Conservation (phyloP, 495 filamentous ascomycete species). For the Aspergillus heteromorphus region DNA sequence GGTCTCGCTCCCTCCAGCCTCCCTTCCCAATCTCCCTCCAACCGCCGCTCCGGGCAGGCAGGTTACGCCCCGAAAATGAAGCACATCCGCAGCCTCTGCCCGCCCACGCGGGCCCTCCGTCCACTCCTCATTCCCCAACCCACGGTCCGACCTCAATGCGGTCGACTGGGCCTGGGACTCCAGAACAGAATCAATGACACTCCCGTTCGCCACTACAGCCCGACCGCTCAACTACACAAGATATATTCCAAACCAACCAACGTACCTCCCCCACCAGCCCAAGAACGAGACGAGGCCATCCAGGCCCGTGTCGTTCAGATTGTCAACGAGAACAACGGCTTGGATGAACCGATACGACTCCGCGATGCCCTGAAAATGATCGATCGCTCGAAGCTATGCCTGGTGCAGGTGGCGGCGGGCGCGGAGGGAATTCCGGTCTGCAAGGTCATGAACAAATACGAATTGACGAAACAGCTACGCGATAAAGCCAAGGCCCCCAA, state of each 20-base stretch:
- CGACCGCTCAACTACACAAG: constrained; percentile 6
- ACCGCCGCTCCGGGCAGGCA: neutral
- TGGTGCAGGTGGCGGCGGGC: constrained; percentile 52
- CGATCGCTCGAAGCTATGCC: constrained; percentile 43
- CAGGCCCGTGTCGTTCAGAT: constrained; percentile 45
- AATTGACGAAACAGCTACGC: constrained; percentile 34
- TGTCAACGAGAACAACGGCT: constrained; percentile 43
- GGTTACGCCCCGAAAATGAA: constrained; percentile 24
- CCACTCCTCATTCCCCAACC: constrained; percentile 28
- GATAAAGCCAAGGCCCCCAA: constrained; percentile 36
- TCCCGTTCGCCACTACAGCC: constrained; percentile 10
- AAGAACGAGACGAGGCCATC: constrained; percentile 52
- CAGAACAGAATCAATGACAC: constrained; percentile 12
- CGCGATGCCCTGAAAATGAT: constrained; percentile 41
- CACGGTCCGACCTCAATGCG: constrained; percentile 11
- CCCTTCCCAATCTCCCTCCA: neutral
- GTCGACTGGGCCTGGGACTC: constrained; percentile 7
- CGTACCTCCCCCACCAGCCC: constrained; percentile 6
- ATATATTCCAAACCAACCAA: neutral
- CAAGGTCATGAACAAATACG: constrained; percentile 55
- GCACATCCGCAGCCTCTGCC: constrained; percentile 34
- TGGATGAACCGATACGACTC: constrained; percentile 41
- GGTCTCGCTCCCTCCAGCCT: neutral
- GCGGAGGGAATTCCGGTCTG: constrained; percentile 50
- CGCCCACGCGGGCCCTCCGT: constrained; percentile 35